Percentiles rank a stretch among this genome's conserved stretches.
These are phyloP conservation scores for Colletotrichum falcatum DNA, from an alignment of 2,329 filamentous ascomycete species.

Conservation along the genomic window DNA sequence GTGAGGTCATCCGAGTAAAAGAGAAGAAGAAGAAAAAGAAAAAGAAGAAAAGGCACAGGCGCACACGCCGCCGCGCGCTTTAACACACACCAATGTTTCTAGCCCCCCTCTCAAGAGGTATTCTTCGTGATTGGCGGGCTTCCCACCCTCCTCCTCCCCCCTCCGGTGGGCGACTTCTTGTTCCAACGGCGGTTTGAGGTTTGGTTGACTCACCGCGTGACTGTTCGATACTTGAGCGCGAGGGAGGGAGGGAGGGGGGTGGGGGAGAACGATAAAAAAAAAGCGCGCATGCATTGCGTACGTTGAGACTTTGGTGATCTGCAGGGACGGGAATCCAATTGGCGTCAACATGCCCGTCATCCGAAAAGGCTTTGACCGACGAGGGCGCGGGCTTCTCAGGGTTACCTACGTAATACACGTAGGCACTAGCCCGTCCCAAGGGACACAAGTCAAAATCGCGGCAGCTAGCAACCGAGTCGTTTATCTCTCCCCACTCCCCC, in stretches of 20 bases:
- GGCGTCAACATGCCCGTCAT: slow-evolving; percentile 17
- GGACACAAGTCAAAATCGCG: slow-evolving; percentile 12
- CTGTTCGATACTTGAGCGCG: background rate
- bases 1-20: slow-evolving; percentile 25
- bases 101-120: background rate
- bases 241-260: background rate
- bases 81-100: background rate
- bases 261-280: too few species aligned
- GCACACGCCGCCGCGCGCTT: slow-evolving; percentile 4
- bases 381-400: slow-evolving; percentile 21
- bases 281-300: background rate
- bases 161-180: background rate
- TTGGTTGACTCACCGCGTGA: background rate
- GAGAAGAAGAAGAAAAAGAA: background rate
- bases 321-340: slow-evolving; percentile 24
- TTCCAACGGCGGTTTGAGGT: slow-evolving; percentile 29
- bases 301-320: slow-evolving; percentile 22
- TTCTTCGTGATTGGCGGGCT: background rate
- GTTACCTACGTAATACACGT: too few species aligned
- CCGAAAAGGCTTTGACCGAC: slow-evolving; percentile 21
- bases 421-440: background rate
- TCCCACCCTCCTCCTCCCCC: background rate
- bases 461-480: slow-evolving; percentile 5
- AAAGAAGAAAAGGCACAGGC: background rate
- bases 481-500: background rate